Percentiles rank a stretch among this genome's conserved stretches.
Conservation (phyloP, 805 yeast species). For the Wickerhamiella hasegawae region DNA sequence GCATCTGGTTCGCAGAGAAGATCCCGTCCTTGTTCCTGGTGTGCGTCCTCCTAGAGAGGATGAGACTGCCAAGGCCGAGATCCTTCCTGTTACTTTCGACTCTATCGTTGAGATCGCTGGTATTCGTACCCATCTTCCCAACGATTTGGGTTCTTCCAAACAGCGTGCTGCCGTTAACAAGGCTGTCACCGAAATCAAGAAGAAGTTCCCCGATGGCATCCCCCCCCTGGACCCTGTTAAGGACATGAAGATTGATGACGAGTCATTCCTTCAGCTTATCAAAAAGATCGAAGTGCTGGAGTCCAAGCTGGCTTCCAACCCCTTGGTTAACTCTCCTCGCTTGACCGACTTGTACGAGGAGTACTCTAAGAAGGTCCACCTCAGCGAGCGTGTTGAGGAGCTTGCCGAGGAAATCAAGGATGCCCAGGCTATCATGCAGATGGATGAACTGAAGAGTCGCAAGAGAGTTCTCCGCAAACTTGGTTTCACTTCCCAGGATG, state of each 20-base stretch:
- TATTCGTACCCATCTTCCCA: slow-evolving; percentile 66
- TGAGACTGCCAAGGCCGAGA: slow-evolving; percentile 56
- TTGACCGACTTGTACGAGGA: slow-evolving; percentile 46
- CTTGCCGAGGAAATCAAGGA: slow-evolving; percentile 54
- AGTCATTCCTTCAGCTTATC: slow-evolving; percentile 52
- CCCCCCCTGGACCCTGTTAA: slow-evolving; percentile 84
- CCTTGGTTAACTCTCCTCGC: slow-evolving; percentile 34
- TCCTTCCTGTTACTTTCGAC: slow-evolving; percentile 70
- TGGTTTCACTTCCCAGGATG: slow-evolving; percentile 74
- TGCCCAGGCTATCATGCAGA: slow-evolving; percentile 81
- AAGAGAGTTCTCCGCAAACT: slow-evolving; percentile 84
- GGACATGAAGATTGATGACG: slow-evolving; percentile 80
- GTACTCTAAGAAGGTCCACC: slow-evolving; percentile 47
- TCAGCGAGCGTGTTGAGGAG: slow-evolving; percentile 41
- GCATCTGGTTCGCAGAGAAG: slow-evolving; percentile 59
- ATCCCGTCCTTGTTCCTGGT: slow-evolving; percentile 72
- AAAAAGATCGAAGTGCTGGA: slow-evolving; percentile 75
- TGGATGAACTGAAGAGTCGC: slow-evolving; percentile 85
- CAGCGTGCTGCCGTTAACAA: slow-evolving; percentile 43
- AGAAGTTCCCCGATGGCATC: slow-evolving; percentile 77
- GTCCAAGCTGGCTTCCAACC: slow-evolving; percentile 52
- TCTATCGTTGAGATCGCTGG: slow-evolving; percentile 65
- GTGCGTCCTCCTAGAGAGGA: slow-evolving; percentile 63
- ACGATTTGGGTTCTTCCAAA: slow-evolving; percentile 34
- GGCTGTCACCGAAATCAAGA: slow-evolving; percentile 62